These are phyloP conservation scores for Cichorium intybus DNA, from an alignment of 140 eudicot species.

Conservation along the genomic window DNA sequence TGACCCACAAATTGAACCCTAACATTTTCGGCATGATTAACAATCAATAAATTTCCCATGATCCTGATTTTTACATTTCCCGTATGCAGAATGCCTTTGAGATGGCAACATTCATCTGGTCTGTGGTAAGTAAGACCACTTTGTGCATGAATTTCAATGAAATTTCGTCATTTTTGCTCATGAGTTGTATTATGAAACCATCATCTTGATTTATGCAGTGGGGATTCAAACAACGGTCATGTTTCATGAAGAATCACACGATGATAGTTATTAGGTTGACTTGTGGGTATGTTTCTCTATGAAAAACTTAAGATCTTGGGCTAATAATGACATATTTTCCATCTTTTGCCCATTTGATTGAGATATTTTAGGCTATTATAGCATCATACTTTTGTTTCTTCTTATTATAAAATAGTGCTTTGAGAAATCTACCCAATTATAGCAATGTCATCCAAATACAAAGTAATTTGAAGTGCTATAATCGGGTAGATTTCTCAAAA, in stretches of 20 bases:
- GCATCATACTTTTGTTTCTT: neutral
- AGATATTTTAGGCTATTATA: too few relatives aligned
- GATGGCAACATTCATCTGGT: slow-evolving; percentile 99
- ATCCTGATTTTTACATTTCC: neutral
- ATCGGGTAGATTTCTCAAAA: neutral
- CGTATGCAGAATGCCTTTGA: slow-evolving; percentile 92
- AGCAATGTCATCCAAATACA: neutral
- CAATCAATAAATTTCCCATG: neutral
- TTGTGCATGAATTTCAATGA: neutral
- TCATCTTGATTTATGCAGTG: slow-evolving; percentile 48
- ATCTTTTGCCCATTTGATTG: neutral
- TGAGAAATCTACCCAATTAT: too few relatives aligned
- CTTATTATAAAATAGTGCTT: neutral
- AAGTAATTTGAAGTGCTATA: neutral
- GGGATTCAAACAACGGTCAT: slow-evolving; percentile 82
- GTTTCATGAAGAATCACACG: slow-evolving; percentile 91
- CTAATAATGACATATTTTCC: too few relatives aligned
- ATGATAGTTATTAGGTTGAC: slow-evolving; percentile 74
- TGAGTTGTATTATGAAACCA: neutral
- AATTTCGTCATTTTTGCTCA: neutral
- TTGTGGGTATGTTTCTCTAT: slow-evolving; percentile 62
- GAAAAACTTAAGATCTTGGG: neutral
- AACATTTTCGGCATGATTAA: neutral
- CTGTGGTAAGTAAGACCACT: slow-evolving; percentile 58
- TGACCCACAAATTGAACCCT: slow-evolving; percentile 4